Evolutionary conservation across 768 basidiomycete species (phyloP).

Genomic region (Lentinula boryana): DNA sequence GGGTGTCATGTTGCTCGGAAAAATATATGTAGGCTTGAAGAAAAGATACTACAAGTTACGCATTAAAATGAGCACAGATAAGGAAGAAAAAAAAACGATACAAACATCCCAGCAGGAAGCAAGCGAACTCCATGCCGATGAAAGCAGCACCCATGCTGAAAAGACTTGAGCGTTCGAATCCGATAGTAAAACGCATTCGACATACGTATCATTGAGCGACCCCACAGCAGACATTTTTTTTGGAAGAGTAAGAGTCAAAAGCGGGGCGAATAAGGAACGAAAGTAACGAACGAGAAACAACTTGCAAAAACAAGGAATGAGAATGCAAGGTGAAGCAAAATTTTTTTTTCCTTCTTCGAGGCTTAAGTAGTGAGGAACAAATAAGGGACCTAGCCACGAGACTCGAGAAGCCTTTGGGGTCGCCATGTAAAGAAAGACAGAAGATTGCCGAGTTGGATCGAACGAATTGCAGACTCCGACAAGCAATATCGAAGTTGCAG

Average conservation of each 20-base stretch:
- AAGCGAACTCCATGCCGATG: conserved; percentile 1
- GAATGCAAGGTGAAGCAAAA: background rate
- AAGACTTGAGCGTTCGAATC: background rate
- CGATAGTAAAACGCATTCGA: background rate
- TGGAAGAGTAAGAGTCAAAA: background rate
- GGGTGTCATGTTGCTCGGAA: conserved; percentile 32
- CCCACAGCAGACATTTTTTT: background rate
- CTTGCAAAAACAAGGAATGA: background rate
- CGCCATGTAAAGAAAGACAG: conserved; percentile 2
- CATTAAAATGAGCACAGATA: background rate
- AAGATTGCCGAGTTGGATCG: conserved; percentile 1
- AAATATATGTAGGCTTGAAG: conserved; percentile 47
- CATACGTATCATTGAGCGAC: background rate
- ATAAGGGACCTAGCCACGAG: no score
- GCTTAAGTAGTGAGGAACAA: background rate
- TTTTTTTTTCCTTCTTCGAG: background rate
- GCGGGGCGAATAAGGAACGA: background rate
- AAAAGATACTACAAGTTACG: conserved; percentile 20
- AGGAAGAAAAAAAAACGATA: background rate
- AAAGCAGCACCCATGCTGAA: conserved; percentile 7
- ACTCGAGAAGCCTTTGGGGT: background rate
- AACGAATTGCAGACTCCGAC: background rate
- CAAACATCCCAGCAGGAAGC: background rate
- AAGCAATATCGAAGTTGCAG: background rate
- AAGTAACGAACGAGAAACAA: background rate